Base-by-base conservation (phyloP, 257 asterid species). In the Solanum paucissectum region DNA sequence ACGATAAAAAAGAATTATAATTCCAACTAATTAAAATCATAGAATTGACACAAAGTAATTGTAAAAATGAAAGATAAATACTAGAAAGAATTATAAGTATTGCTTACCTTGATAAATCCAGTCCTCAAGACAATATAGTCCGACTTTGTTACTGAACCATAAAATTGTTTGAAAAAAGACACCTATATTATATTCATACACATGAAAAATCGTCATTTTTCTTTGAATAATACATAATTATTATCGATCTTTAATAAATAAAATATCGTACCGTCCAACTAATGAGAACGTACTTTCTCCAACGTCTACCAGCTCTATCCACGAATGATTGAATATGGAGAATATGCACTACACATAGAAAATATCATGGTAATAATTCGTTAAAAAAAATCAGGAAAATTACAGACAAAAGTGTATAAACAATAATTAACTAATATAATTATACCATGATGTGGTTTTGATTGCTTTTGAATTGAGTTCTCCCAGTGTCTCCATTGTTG, bases 401-500 rank as follows among this genome's bases (percentile, higher is more conserved):
- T 69, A 68, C 7, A 52, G 40, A 68, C n/a, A 21, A 86, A 49
- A 44, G 32, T 25, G 32, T 69, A 18, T 66, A 69, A 13, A 37
- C 13, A 73, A n/a, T 69, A 10, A 32, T 4, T 71, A 8, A 32
- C 11, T 27, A 8, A 29, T 12, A 29, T 40, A 20, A 89, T 74
- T 6, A 29, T 84, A 93, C 96, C 92, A 86, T 91, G 89, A 11
- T 85, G 92, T 79, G 60, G 91, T 88, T 36, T 76, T 66, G 89
- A 25, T 58, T 92, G 95, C 36, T 42, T 88, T 88, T 81, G 91
- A 88, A 93, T 91, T 37, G 94, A 89, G 44, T 40, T 91, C 90
- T 97, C 99, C 98, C 98, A 97, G 27, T 92, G 93, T 62, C 91
- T 88, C 99, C 99, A 97, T 89, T 94, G 92, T 3, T 92, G 89